A percentile compares a stretch with the other conserved stretches of the same genome.
Evolutionary conservation across 352 stramenopile genomes (phyloP).

Genomic region (Paralagenidium karlingii): DNA sequence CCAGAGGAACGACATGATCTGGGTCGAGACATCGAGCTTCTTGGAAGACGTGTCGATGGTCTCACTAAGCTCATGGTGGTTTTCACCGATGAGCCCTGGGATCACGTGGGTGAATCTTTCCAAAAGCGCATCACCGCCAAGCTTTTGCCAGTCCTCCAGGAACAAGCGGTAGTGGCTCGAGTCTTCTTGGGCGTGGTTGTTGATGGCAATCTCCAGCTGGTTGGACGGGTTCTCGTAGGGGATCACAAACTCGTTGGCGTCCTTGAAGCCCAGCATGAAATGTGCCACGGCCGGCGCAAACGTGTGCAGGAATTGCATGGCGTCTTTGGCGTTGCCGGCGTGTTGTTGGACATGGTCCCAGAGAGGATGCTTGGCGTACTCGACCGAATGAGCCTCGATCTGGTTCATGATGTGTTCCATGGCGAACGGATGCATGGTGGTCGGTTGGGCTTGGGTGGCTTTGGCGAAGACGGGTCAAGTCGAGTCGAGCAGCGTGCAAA

Average conservation of each 20-base stretch:
- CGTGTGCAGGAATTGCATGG: not conserved
- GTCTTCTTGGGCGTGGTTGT: conserved; percentile 1
- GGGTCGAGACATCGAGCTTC: no score
- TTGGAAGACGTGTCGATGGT: no score
- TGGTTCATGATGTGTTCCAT: conserved; percentile 1
- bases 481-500: no score
- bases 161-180: conserved; percentile 1
- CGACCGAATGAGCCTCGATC: not conserved
- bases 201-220: not conserved
- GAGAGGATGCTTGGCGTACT: conserved; percentile 1
- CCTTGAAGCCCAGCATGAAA: conserved; percentile 1
- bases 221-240: not conserved
- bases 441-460: no score
- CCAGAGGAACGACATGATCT: no score
- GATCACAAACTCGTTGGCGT: conserved; percentile 2
- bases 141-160: conserved; percentile 3
- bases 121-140: conserved; percentile 1
- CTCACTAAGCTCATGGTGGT: no score
- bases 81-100: no score
- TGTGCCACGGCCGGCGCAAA: conserved; percentile 1
- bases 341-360: not conserved
- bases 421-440: not conserved
- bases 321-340: not conserved
- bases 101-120: no score
- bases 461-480: no score